A percentile compares a stretch with the other conserved stretches of the same genome.
Evolutionary conservation across 495 filamentous ascomycete genomes (phyloP).

Genomic region (Hyphodiscus hymeniophilus): DNA sequence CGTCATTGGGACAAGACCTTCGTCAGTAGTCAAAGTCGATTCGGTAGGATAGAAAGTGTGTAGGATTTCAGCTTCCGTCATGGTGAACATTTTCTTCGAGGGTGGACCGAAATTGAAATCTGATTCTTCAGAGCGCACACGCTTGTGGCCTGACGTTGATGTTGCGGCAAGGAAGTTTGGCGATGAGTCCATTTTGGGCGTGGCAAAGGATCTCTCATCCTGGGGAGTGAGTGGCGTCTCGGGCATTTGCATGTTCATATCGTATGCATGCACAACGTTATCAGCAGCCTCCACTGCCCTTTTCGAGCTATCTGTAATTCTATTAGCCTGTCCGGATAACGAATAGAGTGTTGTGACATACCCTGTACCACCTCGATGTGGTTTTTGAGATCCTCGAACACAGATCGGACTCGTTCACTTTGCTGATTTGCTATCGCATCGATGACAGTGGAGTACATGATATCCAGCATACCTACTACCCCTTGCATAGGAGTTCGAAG

Average conservation of each 20-base stretch:
- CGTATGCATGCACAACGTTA: constrained; percentile 82
- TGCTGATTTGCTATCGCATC: constrained; percentile 55
- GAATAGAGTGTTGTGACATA: constrained; percentile 18
- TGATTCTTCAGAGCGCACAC: constrained; percentile 6
- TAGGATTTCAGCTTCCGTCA: constrained; percentile 6
- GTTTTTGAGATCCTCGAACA: constrained; percentile 58
- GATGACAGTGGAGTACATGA: constrained; percentile 73
- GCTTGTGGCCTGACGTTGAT: constrained; percentile 4
- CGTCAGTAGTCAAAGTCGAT: neutral
- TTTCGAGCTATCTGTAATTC: constrained; percentile 56
- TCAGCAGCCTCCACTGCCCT: constrained; percentile 75
- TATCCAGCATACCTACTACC: constrained; percentile 77
- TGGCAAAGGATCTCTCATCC: neutral
- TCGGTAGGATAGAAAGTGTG: neutral
- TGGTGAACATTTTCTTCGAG: constrained; percentile 15
- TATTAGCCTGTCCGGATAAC: neutral
- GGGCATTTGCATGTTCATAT: constrained; percentile 76
- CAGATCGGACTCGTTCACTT: constrained; percentile 37
- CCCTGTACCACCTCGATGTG: constrained; percentile 74
- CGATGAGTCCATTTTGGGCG: neutral
- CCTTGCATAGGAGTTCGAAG: constrained; percentile 80
- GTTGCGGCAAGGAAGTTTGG: neutral
- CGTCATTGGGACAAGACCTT: neutral
- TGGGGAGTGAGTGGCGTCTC: constrained; percentile 35
- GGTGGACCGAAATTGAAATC: constrained; percentile 12